phyloP scores from a whole-genome alignment of 306 rosid species.

The Malus sylvestris region DNA sequence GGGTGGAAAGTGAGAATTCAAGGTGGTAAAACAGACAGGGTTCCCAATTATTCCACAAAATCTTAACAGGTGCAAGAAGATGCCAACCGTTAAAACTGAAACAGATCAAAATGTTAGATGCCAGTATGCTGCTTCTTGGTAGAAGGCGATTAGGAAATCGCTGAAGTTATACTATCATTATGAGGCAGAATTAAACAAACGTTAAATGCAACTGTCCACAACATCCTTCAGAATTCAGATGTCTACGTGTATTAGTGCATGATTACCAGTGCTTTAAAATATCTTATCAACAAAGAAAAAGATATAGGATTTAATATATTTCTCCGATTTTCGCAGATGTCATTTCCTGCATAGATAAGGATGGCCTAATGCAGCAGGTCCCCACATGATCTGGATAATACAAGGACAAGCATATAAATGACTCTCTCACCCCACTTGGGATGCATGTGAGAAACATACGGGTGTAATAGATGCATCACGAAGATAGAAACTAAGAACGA shows the following conservation, averaged over 20 bases:
- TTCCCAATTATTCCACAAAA: slow-evolving; percentile 2
- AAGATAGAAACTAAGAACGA: neutral
- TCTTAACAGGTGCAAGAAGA: neutral
- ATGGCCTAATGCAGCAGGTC: slow-evolving; percentile 6
- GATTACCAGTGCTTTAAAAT: neutral
- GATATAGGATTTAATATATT: neutral
- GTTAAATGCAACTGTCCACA: neutral
- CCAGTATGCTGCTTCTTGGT: neutral
- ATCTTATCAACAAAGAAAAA: neutral
- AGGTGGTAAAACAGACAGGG: neutral
- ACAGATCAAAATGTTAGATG: neutral
- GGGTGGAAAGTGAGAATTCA: neutral
- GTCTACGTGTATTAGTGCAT: neutral
- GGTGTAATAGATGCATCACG: neutral
- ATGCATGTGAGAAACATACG: slow-evolving; percentile 3
- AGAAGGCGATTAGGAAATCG: neutral
- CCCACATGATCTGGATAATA: slow-evolving; percentile 13
- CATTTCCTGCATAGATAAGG: slow-evolving; percentile 7
- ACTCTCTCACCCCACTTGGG: slow-evolving; percentile 1
- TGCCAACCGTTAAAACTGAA: neutral
- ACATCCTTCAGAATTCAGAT: neutral
- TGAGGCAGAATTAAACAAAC: neutral
- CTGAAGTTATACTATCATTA: neutral
- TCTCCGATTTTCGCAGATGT: neutral
- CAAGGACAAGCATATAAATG: slow-evolving; percentile 10